Conservation (phyloP, 805 yeast genomes). For the Pichia californica region DNA sequence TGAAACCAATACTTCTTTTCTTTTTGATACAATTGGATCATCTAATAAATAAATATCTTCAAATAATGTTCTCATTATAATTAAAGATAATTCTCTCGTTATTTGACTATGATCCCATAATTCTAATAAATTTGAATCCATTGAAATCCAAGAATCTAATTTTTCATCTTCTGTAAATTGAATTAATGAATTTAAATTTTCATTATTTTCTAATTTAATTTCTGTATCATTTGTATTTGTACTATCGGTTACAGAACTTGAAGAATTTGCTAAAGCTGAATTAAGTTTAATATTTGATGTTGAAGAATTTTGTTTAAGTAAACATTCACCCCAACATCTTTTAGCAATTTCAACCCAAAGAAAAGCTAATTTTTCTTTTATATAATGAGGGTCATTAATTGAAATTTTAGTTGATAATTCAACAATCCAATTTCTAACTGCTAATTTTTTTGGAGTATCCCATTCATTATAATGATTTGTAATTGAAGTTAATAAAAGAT, state of each 20-base stretch:
- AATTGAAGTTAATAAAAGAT: conserved; percentile 70
- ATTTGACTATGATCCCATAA: conserved; percentile 64
- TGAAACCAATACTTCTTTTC: conserved; percentile 72
- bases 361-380: conserved; percentile 83
- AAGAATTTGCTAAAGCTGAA: no score
- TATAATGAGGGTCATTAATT: conserved; percentile 75
- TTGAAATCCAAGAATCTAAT: conserved; percentile 70
- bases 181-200: no score
- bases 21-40: conserved; percentile 80
- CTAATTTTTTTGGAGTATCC: conserved; percentile 48
- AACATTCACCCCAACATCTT: conserved; percentile 78
- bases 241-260: no score
- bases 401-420: conserved; percentile 61
- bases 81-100: conserved; percentile 69
- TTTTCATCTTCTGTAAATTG: conserved; percentile 40
- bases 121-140: conserved; percentile 72
- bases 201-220: conserved; percentile 1
- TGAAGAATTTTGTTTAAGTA: conserved; percentile 27
- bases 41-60: conserved; percentile 91
- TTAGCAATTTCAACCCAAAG: conserved; percentile 91
- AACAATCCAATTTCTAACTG: conserved; percentile 78
- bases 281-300: not conserved
- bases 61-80: conserved; percentile 77
- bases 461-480: conserved; percentile 49
- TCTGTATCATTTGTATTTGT: conserved; percentile 3